Base-by-base conservation (phyloP, 768 basidiomycete genomes). In the Mycena rosella region DNA sequence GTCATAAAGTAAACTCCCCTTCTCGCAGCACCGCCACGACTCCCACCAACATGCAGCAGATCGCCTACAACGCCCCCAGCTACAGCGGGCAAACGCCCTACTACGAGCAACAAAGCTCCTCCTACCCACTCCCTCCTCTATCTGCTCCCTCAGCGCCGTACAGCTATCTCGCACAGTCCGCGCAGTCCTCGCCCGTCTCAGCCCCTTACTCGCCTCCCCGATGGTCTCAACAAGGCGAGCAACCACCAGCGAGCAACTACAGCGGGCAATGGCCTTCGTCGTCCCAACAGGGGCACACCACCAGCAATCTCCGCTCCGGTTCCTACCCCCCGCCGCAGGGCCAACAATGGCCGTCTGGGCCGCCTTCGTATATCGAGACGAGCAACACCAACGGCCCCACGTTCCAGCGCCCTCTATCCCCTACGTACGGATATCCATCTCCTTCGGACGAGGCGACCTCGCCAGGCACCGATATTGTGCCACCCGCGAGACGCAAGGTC, bases 1-100 rank as follows among this genome's bases (percentile, higher is more conserved):
- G 89, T 82, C 90, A 91, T 81, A 89, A 89, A 79, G 83, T 89
- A 72, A 83, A 81, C 78, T 74, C 82, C 71, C 78, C 81, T 68
- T 76, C 80, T 76, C 84, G 81, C 76, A 80, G 76, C 75, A 69
- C 80, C 72, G 67, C 80, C 76, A 79, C 78, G 74, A 60, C 83
- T 65, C 68, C 77, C 62, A 67, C 81, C 75, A 77, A 80, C 53
- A 84, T 86, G 83, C 83, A 84, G 65, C 83, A 83, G 73, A 76
- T 85, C 65, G 80, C 80, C 66, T 86, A 85, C 77, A 78, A 74
- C 74, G 65, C 79, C 58, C 61, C 79, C 42, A 74, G 58, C 69
- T 84, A 84, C 73, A 76, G 75, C 69, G 73, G 73, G 60, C 76
- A 81, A 42, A 69, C 80, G 17, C 81, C 80, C 60, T 86, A 85